These are phyloP conservation scores for Lactarius akahatsu DNA, from an alignment of 768 basidiomycete species.

Conservation along the genomic window DNA sequence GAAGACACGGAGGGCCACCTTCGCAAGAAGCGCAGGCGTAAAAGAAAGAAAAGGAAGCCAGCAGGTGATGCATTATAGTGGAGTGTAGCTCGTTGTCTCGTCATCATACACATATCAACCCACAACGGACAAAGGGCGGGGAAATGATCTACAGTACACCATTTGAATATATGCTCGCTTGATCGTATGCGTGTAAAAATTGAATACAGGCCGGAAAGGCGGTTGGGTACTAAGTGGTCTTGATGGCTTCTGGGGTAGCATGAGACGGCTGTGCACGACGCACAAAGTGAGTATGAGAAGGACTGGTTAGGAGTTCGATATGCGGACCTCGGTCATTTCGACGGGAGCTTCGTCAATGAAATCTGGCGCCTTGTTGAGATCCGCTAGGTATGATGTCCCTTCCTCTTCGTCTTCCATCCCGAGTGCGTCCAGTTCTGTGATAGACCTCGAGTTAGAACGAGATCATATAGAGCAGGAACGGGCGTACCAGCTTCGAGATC, in stretches of 20 bases:
- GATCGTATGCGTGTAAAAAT: neutral
- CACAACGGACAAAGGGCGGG: constrained; percentile 10
- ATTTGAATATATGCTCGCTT: constrained; percentile 10
- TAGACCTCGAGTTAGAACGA: neutral
- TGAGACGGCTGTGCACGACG: constrained; percentile 8
- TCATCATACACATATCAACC: constrained; percentile 6
- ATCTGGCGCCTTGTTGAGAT: constrained; percentile 86
- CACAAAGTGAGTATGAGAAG: neutral
- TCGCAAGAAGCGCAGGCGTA: constrained; percentile 22
- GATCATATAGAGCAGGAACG: constrained; percentile 4
- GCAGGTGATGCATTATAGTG: neutral
- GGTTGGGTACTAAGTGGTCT: constrained; percentile 33
- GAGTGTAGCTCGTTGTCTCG: neutral
- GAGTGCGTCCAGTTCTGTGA: constrained; percentile 87
- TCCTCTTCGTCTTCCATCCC: constrained; percentile 92
- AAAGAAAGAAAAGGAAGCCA: constrained; percentile 24
- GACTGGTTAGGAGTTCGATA: constrained; percentile 11
- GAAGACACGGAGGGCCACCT: neutral
- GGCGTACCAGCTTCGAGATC: constrained; percentile 90
- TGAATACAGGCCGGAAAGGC: neutral
- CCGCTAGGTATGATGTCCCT: constrained; percentile 82
- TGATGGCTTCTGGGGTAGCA: constrained; percentile 31
- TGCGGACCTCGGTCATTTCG: constrained; percentile 58
- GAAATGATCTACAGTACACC: constrained; percentile 20
- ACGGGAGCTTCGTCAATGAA: constrained; percentile 88